Evolutionary conservation across 2,329 filamentous ascomycete genomes (phyloP), one percentile per base, ranked within the genome.

Genomic region (Tympanopsis confertula): DNA sequence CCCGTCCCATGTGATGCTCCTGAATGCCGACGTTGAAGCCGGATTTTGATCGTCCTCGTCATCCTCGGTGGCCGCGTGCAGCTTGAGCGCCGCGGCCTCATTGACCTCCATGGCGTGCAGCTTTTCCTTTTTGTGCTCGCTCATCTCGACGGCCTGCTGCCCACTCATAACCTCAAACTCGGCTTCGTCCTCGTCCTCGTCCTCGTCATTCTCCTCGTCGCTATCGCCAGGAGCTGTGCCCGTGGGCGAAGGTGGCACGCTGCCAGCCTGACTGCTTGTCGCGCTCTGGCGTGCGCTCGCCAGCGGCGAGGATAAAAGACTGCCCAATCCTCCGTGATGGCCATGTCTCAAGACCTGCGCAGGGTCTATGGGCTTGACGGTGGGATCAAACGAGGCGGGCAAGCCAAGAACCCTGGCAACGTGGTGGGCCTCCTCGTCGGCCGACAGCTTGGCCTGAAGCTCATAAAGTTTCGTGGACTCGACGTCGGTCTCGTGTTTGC

Each of bases 371-470:
- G 71, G 69, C 45, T 77, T 79, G 45, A 80, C 68, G 1, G 74
- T 78, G 1, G 76, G 74, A 43, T 81, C 76, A 43, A 78, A 81
- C 18, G 65, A 58, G 3, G 74, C 74, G 1, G 76, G 75, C 2
- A 81, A 56, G 0, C 75, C 76, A 7, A 81, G 62, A 13, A 74
- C 77, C 42, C 71, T 68, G 33, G 76, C 76, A 5, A 82, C 77
- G 39, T 69, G 67, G 45, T 79, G 75, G 1, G 76, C 76, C 53
- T 82, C 77, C 43, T 77, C 72, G 44, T 78, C 74, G 2, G 71
- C 59, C 1, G 70, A 70, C 30, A 74, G 63, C 29, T 63, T 60
- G 2, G 66, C 59, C 51, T 76, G 71, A 15, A 75, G 60, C 46
- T 74, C 66, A 50, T 73, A 75, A 5, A 61, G 55, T 45, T 62